Conservation (phyloP, 345 rosid genomes). For the Syzygium grande region DNA sequence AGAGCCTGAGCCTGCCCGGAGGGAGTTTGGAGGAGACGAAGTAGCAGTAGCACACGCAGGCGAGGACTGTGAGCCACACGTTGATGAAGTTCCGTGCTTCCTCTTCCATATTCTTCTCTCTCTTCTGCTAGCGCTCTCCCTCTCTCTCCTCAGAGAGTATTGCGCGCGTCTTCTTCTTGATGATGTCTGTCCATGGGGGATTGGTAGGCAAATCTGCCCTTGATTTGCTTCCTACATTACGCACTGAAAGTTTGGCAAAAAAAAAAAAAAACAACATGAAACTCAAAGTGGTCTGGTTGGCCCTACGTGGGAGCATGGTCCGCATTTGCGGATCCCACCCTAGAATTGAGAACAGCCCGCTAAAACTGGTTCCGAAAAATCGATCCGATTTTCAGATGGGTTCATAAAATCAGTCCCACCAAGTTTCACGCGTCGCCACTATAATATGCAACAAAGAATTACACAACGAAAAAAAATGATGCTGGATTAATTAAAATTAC, state of each 20-base stretch:
- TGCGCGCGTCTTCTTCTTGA: not conserved
- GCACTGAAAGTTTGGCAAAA: not conserved
- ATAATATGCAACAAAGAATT: too few relatives aligned
- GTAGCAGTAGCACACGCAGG: conserved; percentile 19
- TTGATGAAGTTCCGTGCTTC: conserved; percentile 9
- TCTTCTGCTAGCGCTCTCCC: not conserved
- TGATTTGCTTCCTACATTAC: not conserved
- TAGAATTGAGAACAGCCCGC: too few relatives aligned
- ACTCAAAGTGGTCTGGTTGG: not conserved
- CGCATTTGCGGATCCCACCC: too few relatives aligned
- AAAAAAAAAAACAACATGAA: not conserved
- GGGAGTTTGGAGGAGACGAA: conserved; percentile 17
- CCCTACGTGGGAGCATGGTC: not conserved
- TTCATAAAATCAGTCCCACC: too few relatives aligned
- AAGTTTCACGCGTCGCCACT: too few relatives aligned
- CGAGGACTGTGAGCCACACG: conserved; percentile 16
- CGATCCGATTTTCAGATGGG: rapidly evolving
- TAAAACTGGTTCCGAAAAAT: too few relatives aligned
- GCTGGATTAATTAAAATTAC: too few relatives aligned
- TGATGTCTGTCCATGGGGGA: not conserved
- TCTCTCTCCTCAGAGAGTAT: not conserved
- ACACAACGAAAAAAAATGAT: too few relatives aligned
- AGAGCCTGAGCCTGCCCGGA: conserved; percentile 15
- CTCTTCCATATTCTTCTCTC: not conserved
- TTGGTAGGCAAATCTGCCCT: not conserved